Evolutionary conservation across 257 asterid species (phyloP), one percentile per base, ranked within the genome.

Genomic region (Marsdenia floribunda): DNA sequence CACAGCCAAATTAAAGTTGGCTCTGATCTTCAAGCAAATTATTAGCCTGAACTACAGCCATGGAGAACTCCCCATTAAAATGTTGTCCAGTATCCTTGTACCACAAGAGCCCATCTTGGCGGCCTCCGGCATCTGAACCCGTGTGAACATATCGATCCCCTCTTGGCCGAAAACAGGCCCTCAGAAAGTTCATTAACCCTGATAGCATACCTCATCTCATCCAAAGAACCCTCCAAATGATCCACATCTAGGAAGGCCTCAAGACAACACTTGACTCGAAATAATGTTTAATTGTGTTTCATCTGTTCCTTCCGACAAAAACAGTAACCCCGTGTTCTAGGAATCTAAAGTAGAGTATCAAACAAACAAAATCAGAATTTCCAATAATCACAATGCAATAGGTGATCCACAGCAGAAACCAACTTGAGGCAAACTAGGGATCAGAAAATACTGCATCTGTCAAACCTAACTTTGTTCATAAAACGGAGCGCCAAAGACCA

Each of bases 11-110:
- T 79, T 89, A 92, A 22, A 89, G 80, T 77, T 87, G 95, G 74
- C 95, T 83, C 80, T 89, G 95, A 86, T 89, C 95, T 85, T 89
- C 95, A 14, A 87, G 87, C 54, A 89, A 78, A 80, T 84, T 86
- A 86, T 89, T 89, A 71, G 95, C 95, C 79, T 89, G 95, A 74
- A 89, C 92, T 75, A 89, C 95, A 82, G 95, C 95, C 95, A 89
- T 89, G 5, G 95, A 89, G 80, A 89, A 89, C 76, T 89, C 92
- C 38, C 95, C 95, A 82, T 78, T 87, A 74, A 64, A 82, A 80
- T 89, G 95, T 75, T 86, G 90, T 60, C 95, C 95, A 1, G 82
- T 78, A 76, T 89, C 95, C 84, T 89, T 89, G 76, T 89, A 89
- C 95, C 95, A 89, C 58, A 89, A 71, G 44, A 89, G 89, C 53